These are phyloP conservation scores for Azolla pinnata DNA, from an alignment of 75 land plant genomes.

Conservation along the genomic window DNA sequence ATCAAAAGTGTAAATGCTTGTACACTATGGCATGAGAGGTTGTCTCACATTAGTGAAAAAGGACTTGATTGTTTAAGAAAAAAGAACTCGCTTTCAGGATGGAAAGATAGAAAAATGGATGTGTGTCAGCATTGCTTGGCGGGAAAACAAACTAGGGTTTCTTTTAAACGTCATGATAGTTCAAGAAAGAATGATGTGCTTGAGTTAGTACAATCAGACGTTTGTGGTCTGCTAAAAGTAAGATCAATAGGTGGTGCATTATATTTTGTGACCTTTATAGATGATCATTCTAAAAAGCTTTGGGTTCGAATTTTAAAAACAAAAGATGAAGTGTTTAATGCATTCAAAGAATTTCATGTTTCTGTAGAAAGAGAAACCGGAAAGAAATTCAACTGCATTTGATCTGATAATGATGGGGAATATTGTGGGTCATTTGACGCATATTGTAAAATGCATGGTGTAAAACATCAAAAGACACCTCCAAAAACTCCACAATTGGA, in stretches of 20 bases:
- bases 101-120: neutral
- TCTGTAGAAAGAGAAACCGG: constrained; percentile 13
- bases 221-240: neutral
- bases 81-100: neutral
- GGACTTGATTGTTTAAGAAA: neutral
- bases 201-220: neutral
- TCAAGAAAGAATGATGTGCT: neutral
- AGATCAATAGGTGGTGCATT: neutral
- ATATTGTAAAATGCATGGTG: constrained; percentile 1
- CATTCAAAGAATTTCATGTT: constrained; percentile 18
- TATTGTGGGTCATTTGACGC: constrained; percentile 6
- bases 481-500: constrained; percentile 15
- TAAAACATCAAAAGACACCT: constrained; percentile 6
- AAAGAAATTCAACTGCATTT: constrained; percentile 17
- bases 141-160: constrained; percentile 17
- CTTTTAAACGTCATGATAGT: neutral
- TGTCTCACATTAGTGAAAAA: neutral
- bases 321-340: constrained; percentile 26
- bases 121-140: constrained; percentile 15
- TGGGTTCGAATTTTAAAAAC: constrained; percentile 16
- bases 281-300: constrained; percentile 26
- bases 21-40: constrained; percentile 9
- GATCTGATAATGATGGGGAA: constrained; percentile 24
- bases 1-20: neutral
- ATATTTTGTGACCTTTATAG: constrained; percentile 31